phyloP scores from a whole-genome alignment of 257 asterid species.

The Nicotiana otophora region DNA sequence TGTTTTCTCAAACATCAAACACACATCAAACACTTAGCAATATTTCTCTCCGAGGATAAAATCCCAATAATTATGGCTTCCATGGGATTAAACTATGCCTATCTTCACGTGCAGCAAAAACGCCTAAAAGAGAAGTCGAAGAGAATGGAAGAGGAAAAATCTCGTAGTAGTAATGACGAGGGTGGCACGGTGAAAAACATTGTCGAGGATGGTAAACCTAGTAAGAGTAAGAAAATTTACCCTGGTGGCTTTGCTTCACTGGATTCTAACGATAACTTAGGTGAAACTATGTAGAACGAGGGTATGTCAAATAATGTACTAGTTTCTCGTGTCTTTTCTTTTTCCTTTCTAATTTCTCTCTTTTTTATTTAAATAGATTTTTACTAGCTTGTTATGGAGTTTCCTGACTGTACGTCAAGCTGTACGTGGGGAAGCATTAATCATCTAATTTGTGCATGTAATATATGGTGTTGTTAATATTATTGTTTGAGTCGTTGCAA shows the following conservation, averaged over 20 bases:
- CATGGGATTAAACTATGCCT: slow-evolving; percentile 39
- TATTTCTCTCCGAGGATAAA: neutral
- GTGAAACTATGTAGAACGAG: neutral
- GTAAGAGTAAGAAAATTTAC: slow-evolving; percentile 26
- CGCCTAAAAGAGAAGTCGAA: slow-evolving; percentile 24
- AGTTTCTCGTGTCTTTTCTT: neutral
- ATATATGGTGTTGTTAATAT: neutral
- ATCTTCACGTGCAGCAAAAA: slow-evolving; percentile 37
- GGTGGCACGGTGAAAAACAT: slow-evolving; percentile 6
- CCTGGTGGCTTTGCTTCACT: slow-evolving; percentile 18
- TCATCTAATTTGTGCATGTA: neutral
- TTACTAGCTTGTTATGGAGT: neutral
- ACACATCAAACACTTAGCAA: neutral
- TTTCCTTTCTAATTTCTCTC: too few species aligned
- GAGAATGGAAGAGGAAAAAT: slow-evolving; percentile 27
- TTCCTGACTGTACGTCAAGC: neutral
- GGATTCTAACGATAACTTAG: neutral
- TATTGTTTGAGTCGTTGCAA: neutral
- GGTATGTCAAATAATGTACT: neutral
- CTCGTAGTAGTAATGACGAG: neutral
- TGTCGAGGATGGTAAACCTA: slow-evolving; percentile 11
- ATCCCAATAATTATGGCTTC: slow-evolving; percentile 31
- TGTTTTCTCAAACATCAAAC: neutral
- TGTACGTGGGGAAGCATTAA: neutral
- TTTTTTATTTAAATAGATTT: neutral